Percentiles rank a stretch among this genome's conserved stretches.
These are phyloP conservation scores for Hymenoscyphus occultus DNA, from an alignment of 2,329 filamentous ascomycete species.

Conservation along the genomic window DNA sequence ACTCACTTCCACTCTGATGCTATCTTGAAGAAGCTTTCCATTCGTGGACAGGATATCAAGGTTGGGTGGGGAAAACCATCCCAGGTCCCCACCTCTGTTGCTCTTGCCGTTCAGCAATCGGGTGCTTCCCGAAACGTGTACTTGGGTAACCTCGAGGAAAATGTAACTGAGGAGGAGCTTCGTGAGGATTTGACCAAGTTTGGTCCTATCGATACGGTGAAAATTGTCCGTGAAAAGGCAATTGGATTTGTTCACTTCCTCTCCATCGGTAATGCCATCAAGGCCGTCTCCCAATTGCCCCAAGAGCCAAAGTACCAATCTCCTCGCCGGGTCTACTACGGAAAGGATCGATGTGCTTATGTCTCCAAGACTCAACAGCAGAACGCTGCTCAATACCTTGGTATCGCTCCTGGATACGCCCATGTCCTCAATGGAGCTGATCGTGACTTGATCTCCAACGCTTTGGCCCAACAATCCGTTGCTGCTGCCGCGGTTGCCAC, in stretches of 20 bases:
- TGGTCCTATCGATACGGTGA: slow-evolving; percentile 93
- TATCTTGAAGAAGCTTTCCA: slow-evolving; percentile 98
- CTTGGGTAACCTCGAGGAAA: slow-evolving; percentile 87
- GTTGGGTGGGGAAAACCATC: slow-evolving; percentile 99
- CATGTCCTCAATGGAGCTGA: slow-evolving; percentile 96
- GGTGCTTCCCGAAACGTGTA: slow-evolving; percentile 97
- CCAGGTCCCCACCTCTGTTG: slow-evolving; percentile 94
- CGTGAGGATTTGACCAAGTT: slow-evolving; percentile 96
- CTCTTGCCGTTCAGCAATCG: slow-evolving; percentile 95
- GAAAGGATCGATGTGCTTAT: slow-evolving; percentile 97
- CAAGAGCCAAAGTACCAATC: slow-evolving; percentile 97
- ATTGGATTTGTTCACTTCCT: slow-evolving; percentile 98
- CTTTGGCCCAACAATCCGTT: slow-evolving; percentile 94
- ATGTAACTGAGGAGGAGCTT: slow-evolving; percentile 85
- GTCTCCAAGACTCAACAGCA: slow-evolving; percentile 99
- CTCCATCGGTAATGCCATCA: slow-evolving; percentile 96
- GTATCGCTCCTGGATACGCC: slow-evolving; percentile 93
- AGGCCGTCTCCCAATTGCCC: slow-evolving; percentile 92
- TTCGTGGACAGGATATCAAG: slow-evolving; percentile 99
- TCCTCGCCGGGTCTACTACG: slow-evolving; percentile 94
- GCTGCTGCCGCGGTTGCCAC: slow-evolving; percentile 95
- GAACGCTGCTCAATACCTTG: slow-evolving; percentile 96
- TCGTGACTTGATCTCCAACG: slow-evolving; percentile 93
- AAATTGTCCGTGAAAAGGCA: slow-evolving; percentile 95
- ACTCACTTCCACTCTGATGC: slow-evolving; percentile 99